Percentiles rank a stretch among this genome's conserved stretches.
These are phyloP conservation scores for Leptographium wingfieldii DNA, from an alignment of 2,329 filamentous ascomycete genomes.

Conservation along the genomic window DNA sequence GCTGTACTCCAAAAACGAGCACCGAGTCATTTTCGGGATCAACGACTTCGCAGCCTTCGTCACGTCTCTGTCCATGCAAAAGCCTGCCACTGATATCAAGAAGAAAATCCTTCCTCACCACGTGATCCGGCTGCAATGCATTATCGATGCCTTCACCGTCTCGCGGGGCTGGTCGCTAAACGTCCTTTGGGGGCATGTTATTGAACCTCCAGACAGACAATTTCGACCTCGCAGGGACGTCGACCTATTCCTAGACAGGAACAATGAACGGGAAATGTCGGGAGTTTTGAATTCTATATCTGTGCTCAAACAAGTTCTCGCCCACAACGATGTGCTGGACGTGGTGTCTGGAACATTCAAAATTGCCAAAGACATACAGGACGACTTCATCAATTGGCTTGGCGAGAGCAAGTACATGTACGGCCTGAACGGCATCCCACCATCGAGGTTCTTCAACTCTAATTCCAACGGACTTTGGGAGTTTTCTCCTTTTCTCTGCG, in stretches of 20 bases:
- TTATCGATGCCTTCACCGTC: conserved; percentile 32
- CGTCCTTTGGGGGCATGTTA: conserved; percentile 21
- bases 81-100: conserved; percentile 23
- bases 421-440: conserved; percentile 22
- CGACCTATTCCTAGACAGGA: conserved; percentile 28
- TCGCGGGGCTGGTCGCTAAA: conserved; percentile 30
- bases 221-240: conserved; percentile 28
- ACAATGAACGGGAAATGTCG: conserved; percentile 15
- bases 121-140: conserved; percentile 37
- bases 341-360: conserved; percentile 2
- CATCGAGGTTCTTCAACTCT: conserved; percentile 27
- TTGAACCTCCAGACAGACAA: conserved; percentile 19
- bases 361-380: conserved; percentile 15
- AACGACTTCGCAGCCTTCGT: conserved; percentile 31
- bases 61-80: conserved; percentile 32
- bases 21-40: conserved; percentile 29
- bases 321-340: conserved; percentile 16
- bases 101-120: conserved; percentile 30
- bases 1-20: conserved; percentile 8
- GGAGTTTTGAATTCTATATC: conserved; percentile 20
- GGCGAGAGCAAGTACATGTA: conserved; percentile 21
- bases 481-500: conserved; percentile 36
- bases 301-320: conserved; percentile 18
- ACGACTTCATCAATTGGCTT: conserved; percentile 24
- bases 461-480: conserved; percentile 33